These are phyloP conservation scores for Didymella pinodella DNA, from an alignment of 2,329 filamentous ascomycete genomes.

Conservation along the genomic window DNA sequence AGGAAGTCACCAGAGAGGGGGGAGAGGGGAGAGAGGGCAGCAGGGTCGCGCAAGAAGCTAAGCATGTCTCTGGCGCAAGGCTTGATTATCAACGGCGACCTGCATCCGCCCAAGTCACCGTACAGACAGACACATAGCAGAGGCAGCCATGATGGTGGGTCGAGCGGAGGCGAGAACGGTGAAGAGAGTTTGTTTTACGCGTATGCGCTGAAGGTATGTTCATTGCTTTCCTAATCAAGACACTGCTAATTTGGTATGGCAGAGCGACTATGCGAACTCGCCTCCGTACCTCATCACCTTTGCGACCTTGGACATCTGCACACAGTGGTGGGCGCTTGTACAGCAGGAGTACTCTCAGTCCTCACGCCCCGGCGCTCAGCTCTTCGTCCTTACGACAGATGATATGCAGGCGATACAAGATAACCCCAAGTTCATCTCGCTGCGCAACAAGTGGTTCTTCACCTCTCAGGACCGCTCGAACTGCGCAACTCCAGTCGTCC, in stretches of 20 bases:
- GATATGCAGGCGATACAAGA: slow-evolving; percentile 47
- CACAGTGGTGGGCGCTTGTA: slow-evolving; percentile 48
- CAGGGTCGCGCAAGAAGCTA: slow-evolving; percentile 40
- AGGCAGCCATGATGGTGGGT: slow-evolving; percentile 11
- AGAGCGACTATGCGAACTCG: slow-evolving; percentile 44
- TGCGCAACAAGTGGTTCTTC: slow-evolving; percentile 49
- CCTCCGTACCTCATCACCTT: slow-evolving; percentile 48
- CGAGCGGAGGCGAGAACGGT: slow-evolving; percentile 20
- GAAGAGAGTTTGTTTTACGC: slow-evolving; percentile 44
- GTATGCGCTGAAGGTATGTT: slow-evolving; percentile 46
- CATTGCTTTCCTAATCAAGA: slow-evolving; percentile 1
- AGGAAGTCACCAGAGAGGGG: slow-evolving; percentile 32
- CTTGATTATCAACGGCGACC: slow-evolving; percentile 46
- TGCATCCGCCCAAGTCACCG: slow-evolving; percentile 31
- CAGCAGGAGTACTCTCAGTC: slow-evolving; percentile 42
- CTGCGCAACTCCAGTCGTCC: slow-evolving; percentile 36
- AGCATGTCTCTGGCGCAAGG: slow-evolving; percentile 48
- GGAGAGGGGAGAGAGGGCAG: slow-evolving; percentile 21
- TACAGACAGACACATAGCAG: slow-evolving; percentile 22
- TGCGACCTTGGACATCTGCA: slow-evolving; percentile 40
- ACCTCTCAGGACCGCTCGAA: slow-evolving; percentile 36
- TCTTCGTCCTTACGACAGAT: slow-evolving; percentile 48
- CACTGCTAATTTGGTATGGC: slow-evolving; percentile 19
- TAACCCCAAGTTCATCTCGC: slow-evolving; percentile 38
- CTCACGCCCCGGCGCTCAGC: slow-evolving; percentile 42